Conservation (phyloP, 768 basidiomycete genomes). For the Termitomyces sp. region DNA sequence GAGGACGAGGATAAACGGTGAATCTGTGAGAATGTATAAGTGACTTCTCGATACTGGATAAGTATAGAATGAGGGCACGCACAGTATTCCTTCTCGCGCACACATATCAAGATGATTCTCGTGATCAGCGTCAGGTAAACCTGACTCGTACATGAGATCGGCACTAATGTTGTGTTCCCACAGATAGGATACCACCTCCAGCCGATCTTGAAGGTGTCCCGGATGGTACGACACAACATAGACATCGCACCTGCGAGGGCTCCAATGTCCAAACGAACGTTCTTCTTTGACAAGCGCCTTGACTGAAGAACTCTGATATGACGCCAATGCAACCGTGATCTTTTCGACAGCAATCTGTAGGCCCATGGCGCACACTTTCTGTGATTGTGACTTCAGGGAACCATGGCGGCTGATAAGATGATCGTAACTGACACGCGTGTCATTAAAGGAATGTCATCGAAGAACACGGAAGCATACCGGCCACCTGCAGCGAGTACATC, state of each 20-base stretch:
- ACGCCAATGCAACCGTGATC: conserved; percentile 62
- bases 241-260: conserved; percentile 84
- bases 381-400: conserved; percentile 45
- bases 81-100: conserved; percentile 81
- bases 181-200: conserved; percentile 69
- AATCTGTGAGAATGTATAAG: conserved; percentile 21
- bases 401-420: conserved; percentile 57
- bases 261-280: conserved; percentile 84
- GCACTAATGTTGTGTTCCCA: conserved; percentile 83
- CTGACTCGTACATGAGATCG: conserved; percentile 83
- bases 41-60: neutral
- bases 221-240: conserved; percentile 76
- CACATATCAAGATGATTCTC: conserved; percentile 66
- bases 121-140: conserved; percentile 52
- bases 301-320: conserved; percentile 64
- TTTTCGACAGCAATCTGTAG: conserved; percentile 77
- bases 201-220: conserved; percentile 69
- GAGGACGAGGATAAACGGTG: conserved; percentile 44
- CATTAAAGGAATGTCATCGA: neutral
- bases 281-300: conserved; percentile 70
- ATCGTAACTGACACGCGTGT: conserved; percentile 51
- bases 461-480: conserved; percentile 37
- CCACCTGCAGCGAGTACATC: conserved; percentile 82
- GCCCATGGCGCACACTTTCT: conserved; percentile 60
- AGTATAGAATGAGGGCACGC: conserved; percentile 17